Evolutionary conservation across 495 filamentous ascomycete species (phyloP).

Genomic region (Penicillium salamii): DNA sequence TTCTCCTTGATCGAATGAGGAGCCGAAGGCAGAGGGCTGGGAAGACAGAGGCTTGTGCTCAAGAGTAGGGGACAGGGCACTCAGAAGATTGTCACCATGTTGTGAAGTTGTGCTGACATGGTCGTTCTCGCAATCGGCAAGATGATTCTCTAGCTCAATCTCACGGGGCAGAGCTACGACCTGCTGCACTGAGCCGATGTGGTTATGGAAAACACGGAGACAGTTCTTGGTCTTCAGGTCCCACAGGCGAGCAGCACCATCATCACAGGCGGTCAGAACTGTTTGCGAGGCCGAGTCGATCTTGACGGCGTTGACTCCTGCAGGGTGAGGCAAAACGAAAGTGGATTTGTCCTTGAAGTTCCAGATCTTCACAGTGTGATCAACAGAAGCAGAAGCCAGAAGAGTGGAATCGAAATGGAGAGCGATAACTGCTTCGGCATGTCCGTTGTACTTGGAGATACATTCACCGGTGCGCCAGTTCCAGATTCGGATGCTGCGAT

Average conservation of each 20-base stretch:
- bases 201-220: conserved; percentile 82
- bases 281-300: conserved; percentile 79
- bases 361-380: conserved; percentile 89
- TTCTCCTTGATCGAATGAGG: conserved; percentile 54
- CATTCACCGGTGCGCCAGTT: conserved; percentile 93
- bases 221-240: conserved; percentile 79
- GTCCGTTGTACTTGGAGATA: conserved; percentile 73
- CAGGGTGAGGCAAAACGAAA: conserved; percentile 74
- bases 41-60: conserved; percentile 30
- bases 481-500: conserved; percentile 85
- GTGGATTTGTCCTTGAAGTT: conserved; percentile 82
- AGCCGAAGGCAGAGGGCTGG: conserved; percentile 54
- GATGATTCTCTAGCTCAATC: conserved; percentile 76
- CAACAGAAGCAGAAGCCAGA: conserved; percentile 83
- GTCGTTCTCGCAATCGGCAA: conserved; percentile 56
- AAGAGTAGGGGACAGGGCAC: conserved; percentile 21
- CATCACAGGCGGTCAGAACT: conserved; percentile 88
- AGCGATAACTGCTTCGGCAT: conserved; percentile 76
- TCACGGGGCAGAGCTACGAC: conserved; percentile 77
- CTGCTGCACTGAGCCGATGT: conserved; percentile 93
- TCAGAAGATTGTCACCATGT: conserved; percentile 25
- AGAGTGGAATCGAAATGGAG: conserved; percentile 81
- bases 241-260: conserved; percentile 90
- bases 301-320: conserved; percentile 92
- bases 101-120: conserved; percentile 37